Conservation (phyloP, 2,329 filamentous ascomycete genomes). For the Cladosporium austrohemisphaericum region DNA sequence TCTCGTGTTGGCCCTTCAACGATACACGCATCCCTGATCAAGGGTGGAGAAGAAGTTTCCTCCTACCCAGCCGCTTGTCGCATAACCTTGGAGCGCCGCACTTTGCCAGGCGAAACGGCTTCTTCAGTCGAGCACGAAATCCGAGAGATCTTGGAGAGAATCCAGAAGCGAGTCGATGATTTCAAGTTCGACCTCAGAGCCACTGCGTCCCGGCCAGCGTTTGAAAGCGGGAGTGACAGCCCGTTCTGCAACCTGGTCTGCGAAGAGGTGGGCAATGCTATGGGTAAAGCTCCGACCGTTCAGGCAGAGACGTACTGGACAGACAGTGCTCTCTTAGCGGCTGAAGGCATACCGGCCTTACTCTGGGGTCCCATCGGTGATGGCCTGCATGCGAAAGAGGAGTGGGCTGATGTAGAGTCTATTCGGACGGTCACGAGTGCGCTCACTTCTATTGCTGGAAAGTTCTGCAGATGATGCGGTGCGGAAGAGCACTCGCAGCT, state of each 20-base stretch:
- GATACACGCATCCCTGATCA: conserved; percentile 6
- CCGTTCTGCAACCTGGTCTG: neutral
- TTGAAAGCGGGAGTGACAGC: neutral
- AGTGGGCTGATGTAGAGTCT: conserved; percentile 4
- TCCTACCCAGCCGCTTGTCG: conserved; percentile 2
- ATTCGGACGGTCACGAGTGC: neutral
- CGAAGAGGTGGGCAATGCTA: neutral
- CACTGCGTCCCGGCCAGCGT: neutral
- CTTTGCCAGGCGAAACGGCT: neutral
- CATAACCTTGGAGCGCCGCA: conserved; percentile 1
- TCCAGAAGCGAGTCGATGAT: neutral
- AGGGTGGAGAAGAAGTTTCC: conserved; percentile 6
- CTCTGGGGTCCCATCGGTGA: conserved; percentile 5
- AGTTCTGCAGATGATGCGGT: conserved; percentile 1
- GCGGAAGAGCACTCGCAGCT: too few species aligned
- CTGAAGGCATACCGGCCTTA: neutral
- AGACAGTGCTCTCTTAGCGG: conserved; percentile 5
- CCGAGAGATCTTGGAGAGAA: neutral
- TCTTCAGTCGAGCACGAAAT: neutral
- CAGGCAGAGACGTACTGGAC: conserved; percentile 1
- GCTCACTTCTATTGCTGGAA: neutral
- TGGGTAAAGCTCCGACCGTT: neutral
- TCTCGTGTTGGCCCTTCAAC: neutral
- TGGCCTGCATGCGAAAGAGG: conserved; percentile 5
- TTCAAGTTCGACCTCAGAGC: conserved; percentile 1